A percentile compares a stretch with the other conserved stretches of the same genome.
phyloP scores from a whole-genome alignment of 2,329 filamentous ascomycete species.

The Celoporthe dispersa region DNA sequence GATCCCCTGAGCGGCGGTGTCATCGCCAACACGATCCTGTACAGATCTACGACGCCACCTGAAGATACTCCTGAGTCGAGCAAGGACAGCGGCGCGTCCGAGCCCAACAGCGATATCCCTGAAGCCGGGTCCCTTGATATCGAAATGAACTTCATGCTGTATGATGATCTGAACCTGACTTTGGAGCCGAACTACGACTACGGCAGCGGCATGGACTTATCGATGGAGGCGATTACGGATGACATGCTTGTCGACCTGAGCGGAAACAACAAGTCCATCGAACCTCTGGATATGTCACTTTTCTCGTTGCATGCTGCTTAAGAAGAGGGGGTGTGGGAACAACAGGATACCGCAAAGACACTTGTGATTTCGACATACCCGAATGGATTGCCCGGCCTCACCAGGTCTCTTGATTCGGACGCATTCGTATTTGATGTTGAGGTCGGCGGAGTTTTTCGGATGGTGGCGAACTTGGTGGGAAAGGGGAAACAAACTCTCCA shows the following conservation, averaged over 20 bases:
- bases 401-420: not conserved
- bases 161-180: conserved; percentile 38
- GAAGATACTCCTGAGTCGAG: conserved; percentile 65
- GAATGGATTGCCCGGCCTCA: not conserved
- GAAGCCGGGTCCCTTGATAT: conserved; percentile 60
- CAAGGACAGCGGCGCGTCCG: conserved; percentile 63
- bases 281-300: conserved; percentile 50
- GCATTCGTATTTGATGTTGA: not conserved
- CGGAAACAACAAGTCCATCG: conserved; percentile 53
- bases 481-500: not conserved
- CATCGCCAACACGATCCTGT: conserved; percentile 57
- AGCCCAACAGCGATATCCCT: conserved; percentile 66
- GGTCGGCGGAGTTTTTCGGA: not conserved
- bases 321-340: not conserved
- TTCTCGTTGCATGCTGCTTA: conserved; percentile 44
- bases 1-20: conserved; percentile 50
- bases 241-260: conserved; percentile 45
- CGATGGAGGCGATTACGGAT: conserved; percentile 16
- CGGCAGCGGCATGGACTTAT: conserved; percentile 15
- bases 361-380: not conserved
- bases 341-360: not conserved
- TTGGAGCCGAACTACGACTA: conserved; percentile 40
- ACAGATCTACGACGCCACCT: conserved; percentile 61
- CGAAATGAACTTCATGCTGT: conserved; percentile 51
- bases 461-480: not conserved